phyloP scores from a whole-genome alignment of 139 green algal genomes.

The Pleodorina starrii region DNA sequence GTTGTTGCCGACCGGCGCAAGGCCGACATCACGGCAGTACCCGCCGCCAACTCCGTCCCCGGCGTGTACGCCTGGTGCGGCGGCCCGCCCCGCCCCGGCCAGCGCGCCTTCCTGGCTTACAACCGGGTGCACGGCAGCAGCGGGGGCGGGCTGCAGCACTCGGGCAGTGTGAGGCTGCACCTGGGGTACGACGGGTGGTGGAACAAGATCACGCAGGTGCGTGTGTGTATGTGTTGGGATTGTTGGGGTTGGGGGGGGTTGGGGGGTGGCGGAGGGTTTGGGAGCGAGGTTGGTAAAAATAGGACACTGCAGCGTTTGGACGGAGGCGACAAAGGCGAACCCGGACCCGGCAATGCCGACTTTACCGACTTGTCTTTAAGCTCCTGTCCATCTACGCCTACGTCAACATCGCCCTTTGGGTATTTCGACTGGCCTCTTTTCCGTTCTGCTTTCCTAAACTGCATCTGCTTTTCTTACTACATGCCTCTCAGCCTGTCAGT shows the following conservation, averaged over 20 bases:
- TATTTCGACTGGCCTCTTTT: too few species aligned
- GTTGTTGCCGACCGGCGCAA: conserved; percentile 70
- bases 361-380: too few species aligned
- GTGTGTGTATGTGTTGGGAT: neutral
- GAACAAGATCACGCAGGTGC: conserved; percentile 77
- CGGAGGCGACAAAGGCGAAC: too few species aligned
- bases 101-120: conserved; percentile 66
- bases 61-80: conserved; percentile 72
- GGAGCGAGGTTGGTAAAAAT: too few species aligned
- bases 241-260: neutral
- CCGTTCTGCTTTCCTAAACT: too few species aligned
- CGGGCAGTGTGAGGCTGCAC: conserved; percentile 68
- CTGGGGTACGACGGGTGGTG: conserved; percentile 90
- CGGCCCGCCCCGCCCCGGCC: conserved; percentile 55
- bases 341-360: too few species aligned
- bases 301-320: too few species aligned
- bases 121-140: conserved; percentile 62
- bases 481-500: too few species aligned
- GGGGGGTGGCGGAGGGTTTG: too few species aligned
- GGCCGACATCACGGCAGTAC: conserved; percentile 51
- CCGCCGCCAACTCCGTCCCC: conserved; percentile 14
- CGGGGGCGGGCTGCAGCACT: conserved; percentile 50
- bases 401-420: too few species aligned
- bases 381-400: too few species aligned
- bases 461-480: too few species aligned